Evolutionary conservation across 306 rosid genomes (phyloP), one percentile per base, ranked within the genome.

Genomic region (Vigna mungo): DNA sequence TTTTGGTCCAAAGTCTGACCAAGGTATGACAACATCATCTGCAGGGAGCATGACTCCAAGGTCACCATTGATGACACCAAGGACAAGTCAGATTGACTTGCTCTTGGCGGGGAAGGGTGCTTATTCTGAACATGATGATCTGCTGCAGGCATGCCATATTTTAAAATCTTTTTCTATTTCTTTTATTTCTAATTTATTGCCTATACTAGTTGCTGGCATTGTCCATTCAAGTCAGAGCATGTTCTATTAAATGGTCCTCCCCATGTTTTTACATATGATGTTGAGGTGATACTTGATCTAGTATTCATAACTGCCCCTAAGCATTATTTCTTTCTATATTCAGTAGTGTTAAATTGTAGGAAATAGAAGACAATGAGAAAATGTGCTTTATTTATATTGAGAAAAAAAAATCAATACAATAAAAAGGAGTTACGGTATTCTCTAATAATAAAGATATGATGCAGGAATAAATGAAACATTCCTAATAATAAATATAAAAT

Each of bases 21-120:
- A 92, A 72, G 99, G 99, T 79, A 92, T 95, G 97, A 87, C 99
- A 27, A 90, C 97, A 46, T 92, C 99, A 77, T 95, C 99, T 59
- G 99, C 96, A 10, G 99, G 97, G 79, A 95, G 99, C 90, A 89
- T 95, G 94, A 95, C 99, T 74, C 99, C 99, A 59, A 90, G 99
- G 80, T 95, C 99, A 87, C 99, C 99, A 7, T 72, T 95, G 78
- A 82, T 92, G 89, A 95, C 99, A 48, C 99, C 99, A 60, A 91
- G 95, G 87, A 89, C 91, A 54, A 95, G 97, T 86, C 97, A 89
- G 80, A 89, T 95, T 85, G 99, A 95, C 75, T 82, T 95, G 85
- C 92, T 95, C 67, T 86, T 95, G 82, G 91, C 92, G 0, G 99
- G 99, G 86, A 95, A 95, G 87, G 90, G 91, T 84, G 93, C 97